Evolutionary conservation across 805 yeast species (phyloP).

Genomic region (Babjeviella inositovora): DNA sequence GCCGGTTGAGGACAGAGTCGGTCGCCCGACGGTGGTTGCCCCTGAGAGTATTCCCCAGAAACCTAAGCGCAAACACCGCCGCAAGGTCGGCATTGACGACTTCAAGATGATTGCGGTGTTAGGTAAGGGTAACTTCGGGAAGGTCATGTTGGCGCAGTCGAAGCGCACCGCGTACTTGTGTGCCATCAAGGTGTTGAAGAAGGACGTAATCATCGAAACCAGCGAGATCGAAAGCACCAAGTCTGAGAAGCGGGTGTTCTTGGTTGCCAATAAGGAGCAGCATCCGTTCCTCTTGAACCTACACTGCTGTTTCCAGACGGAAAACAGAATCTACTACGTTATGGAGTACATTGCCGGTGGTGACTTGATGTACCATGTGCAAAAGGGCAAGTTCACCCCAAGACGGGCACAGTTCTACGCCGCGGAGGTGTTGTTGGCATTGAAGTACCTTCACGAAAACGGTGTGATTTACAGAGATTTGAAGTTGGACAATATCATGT

Average conservation of each 20-base stretch:
- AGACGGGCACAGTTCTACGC: constrained; percentile 95
- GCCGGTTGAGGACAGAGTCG: too few relatives aligned
- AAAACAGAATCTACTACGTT: constrained; percentile 90
- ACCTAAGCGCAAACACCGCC: constrained; percentile 27
- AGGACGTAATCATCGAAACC: constrained; percentile 87
- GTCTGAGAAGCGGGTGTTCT: constrained; percentile 86
- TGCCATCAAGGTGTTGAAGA: constrained; percentile 93
- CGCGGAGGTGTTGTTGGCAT: constrained; percentile 83
- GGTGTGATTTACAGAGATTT: constrained; percentile 94
- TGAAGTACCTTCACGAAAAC: constrained; percentile 87
- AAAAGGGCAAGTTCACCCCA: constrained; percentile 75
- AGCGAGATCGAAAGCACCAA: constrained; percentile 93
- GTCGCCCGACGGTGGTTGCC: too few relatives aligned
- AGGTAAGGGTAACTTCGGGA: constrained; percentile 98
- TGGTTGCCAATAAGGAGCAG: constrained; percentile 62
- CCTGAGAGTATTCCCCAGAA: too few relatives aligned
- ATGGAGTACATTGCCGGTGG: constrained; percentile 98
- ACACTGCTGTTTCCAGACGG: constrained; percentile 95
- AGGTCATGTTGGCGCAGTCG: constrained; percentile 93
- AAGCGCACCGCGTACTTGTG: constrained; percentile 68
- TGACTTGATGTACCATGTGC: constrained; percentile 99
- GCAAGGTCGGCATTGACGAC: constrained; percentile 84
- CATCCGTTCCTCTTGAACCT: constrained; percentile 89
- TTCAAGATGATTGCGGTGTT: constrained; percentile 87
- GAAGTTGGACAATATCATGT: constrained; percentile 84